Conservation (phyloP, 2,329 filamentous ascomycete genomes). For the Aureobasidium zeae region DNA sequence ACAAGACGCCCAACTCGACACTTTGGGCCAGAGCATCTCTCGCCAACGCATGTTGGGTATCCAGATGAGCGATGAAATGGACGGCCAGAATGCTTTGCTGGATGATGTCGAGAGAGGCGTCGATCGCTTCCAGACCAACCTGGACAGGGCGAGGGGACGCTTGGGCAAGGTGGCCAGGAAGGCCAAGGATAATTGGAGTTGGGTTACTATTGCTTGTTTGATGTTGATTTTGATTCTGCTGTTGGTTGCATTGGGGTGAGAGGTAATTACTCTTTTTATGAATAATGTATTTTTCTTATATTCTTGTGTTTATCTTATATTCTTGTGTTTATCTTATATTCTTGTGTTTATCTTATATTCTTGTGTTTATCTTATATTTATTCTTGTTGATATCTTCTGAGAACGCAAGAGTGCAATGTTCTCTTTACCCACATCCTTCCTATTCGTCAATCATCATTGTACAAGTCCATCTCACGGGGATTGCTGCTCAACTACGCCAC, state of each 20-base stretch:
- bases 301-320: too few species aligned
- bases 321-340: too few species aligned
- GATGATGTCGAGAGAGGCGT: constrained; percentile 80
- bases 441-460: too few species aligned
- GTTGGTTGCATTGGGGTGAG: constrained; percentile 45
- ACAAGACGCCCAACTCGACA: constrained; percentile 89
- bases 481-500: too few species aligned
- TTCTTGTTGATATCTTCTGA: too few species aligned
- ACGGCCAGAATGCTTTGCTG: constrained; percentile 77
- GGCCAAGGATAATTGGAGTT: constrained; percentile 78
- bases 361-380: too few species aligned
- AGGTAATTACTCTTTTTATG: too few species aligned
- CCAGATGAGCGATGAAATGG: constrained; percentile 92
- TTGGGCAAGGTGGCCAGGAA: constrained; percentile 63
- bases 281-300: too few species aligned
- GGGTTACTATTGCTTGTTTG: constrained; percentile 68
- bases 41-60: constrained; percentile 88
- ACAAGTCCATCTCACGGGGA: too few species aligned
- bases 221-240: constrained; percentile 75
- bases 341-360: too few species aligned
- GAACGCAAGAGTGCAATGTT: too few species aligned
- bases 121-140: constrained; percentile 66
- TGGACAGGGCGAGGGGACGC: constrained; percentile 65
- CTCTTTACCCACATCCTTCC: too few species aligned
- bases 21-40: constrained; percentile 73